These are phyloP conservation scores for Rhodotorula sp. DNA, from an alignment of 1,284 basidiomycete species.

Conservation along the genomic window DNA sequence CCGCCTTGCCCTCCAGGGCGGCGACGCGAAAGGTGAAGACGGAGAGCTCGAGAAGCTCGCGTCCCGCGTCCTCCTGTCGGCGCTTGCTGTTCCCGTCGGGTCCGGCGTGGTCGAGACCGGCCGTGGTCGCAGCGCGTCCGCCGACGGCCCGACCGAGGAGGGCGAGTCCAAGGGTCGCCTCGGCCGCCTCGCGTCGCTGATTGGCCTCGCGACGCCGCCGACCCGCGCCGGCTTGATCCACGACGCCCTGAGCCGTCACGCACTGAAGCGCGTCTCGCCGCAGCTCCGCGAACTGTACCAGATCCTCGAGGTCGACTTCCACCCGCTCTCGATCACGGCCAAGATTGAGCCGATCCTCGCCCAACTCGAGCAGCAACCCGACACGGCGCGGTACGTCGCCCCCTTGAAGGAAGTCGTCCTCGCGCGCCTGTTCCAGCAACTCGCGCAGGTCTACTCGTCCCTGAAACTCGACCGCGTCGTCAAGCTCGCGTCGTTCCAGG, in stretches of 20 bases:
- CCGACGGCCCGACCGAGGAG: conserved; percentile 56
- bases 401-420: conserved; percentile 89
- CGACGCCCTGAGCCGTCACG: conserved; percentile 71
- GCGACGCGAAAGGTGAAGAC: conserved; percentile 48
- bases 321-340: conserved; percentile 83
- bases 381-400: conserved; percentile 70
- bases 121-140: conserved; percentile 33
- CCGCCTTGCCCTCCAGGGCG: conserved; percentile 63
- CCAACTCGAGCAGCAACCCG: conserved; percentile 56
- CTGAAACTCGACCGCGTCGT: conserved; percentile 77
- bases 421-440: conserved; percentile 87
- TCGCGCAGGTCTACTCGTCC: conserved; percentile 89
- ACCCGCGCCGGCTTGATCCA: conserved; percentile 75
- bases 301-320: conserved; percentile 85
- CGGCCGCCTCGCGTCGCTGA: conserved; percentile 67
- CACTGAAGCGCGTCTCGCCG: conserved; percentile 75
- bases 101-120: conserved; percentile 59
- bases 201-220: conserved; percentile 81
- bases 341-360: conserved; percentile 79
- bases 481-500: conserved; percentile 60
- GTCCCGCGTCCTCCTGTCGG: conserved; percentile 86
- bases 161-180: conserved; percentile 52
- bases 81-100: conserved; percentile 89
- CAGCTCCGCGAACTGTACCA: conserved; percentile 79
- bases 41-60: conserved; percentile 80